These are phyloP conservation scores for Rubroshorea leprosula DNA, from an alignment of 345 rosid genomes.

Conservation along the genomic window DNA sequence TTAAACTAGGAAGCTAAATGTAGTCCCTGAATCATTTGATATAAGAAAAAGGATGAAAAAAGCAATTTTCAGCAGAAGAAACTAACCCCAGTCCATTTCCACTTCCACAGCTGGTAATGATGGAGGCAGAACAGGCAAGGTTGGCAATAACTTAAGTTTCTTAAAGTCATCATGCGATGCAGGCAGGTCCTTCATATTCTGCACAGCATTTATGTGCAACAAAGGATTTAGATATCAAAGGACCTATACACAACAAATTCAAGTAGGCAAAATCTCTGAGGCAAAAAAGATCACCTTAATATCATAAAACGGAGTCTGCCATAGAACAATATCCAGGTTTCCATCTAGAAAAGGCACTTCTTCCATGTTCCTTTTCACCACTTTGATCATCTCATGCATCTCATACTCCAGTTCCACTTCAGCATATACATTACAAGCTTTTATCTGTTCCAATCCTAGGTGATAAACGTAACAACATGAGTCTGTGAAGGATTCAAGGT, in stretches of 20 bases:
- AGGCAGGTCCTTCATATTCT: conserved; percentile 57
- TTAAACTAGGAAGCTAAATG: conserved; percentile 9
- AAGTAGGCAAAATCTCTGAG: conserved; percentile 2
- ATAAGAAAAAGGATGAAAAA: background rate
- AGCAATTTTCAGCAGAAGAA: background rate
- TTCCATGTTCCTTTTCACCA: conserved; percentile 35
- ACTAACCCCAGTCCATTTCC: conserved; percentile 73
- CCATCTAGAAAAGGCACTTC: conserved; percentile 23
- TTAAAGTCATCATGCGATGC: conserved; percentile 51
- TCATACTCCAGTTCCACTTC: conserved; percentile 80
- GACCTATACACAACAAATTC: conserved; percentile 1
- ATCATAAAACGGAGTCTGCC: conserved; percentile 76
- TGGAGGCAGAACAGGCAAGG: conserved; percentile 36
- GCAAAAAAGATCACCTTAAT: conserved; percentile 37
- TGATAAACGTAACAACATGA: conserved; percentile 9
- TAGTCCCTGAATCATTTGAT: background rate
- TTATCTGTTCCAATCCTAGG: conserved; percentile 45
- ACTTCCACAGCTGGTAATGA: conserved; percentile 28
- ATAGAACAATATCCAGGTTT: conserved; percentile 27
- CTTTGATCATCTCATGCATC: conserved; percentile 31
- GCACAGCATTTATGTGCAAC: background rate
- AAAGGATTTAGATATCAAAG: conserved; percentile 1
- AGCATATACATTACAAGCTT: conserved; percentile 47
- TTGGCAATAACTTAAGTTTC: conserved; percentile 36
- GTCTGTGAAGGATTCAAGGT: conserved; percentile 1